These are phyloP conservation scores for Acmispon strigosus DNA, from an alignment of 306 rosid species.

Conservation along the genomic window DNA sequence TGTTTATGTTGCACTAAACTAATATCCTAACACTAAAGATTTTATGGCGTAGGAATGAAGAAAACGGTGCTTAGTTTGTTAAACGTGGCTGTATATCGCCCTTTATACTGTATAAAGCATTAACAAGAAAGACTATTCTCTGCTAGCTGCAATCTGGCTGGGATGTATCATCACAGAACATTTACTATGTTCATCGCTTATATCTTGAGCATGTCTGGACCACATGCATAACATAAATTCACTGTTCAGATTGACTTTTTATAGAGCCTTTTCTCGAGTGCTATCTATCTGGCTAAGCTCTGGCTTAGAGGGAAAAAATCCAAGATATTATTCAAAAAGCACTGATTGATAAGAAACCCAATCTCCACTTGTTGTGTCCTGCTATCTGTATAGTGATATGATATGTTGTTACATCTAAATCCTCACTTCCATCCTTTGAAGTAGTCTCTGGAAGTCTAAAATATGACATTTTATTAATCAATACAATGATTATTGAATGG, in stretches of 20 bases:
- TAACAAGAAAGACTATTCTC: no score
- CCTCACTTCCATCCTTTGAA: not conserved
- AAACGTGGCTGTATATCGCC: no score
- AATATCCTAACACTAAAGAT: no score
- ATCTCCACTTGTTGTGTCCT: not conserved
- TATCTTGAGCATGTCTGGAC: not conserved
- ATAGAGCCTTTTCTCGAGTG: not conserved
- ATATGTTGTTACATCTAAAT: not conserved
- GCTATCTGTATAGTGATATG: not conserved
- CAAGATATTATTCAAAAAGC: no score
- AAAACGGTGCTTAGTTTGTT: no score
- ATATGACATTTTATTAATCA: not conserved
- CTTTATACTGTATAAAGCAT: no score
- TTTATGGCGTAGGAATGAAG: no score
- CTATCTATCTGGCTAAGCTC: not conserved
- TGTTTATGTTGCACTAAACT: no score
- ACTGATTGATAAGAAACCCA: not conserved
- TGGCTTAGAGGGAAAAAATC: not conserved
- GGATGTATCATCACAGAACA: not conserved
- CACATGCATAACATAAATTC: not conserved
- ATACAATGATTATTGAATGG: not conserved
- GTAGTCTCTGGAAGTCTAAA: not conserved
- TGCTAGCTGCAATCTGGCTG: no score
- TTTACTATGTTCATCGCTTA: not conserved
- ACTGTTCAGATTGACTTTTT: not conserved